Base-by-base conservation (phyloP, 345 rosid genomes). In the Brassica nigra region DNA sequence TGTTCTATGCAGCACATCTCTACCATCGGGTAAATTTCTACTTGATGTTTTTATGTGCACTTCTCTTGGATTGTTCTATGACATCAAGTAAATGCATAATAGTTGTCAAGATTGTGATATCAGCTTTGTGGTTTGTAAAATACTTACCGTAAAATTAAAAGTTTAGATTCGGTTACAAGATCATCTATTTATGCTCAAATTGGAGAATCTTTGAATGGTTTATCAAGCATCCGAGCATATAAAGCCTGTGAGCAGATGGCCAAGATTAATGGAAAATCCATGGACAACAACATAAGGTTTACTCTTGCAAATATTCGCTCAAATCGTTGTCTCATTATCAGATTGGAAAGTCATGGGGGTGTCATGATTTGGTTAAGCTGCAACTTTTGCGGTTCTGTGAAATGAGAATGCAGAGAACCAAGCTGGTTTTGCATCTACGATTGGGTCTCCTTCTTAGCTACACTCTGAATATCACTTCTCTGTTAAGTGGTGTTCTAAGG, bases 371-470 rank as follows among this genome's bases (percentile, higher is more conserved):
- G 93, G 97, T 80, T 91, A 76, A 91, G 27, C 91, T 34, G 97
- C 97, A 66, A 91, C 97, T 5, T 90, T 91, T 66, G 96, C 98
- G 20, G 97, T 93, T 76, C 82, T 89, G 86, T 89, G 87, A 81
- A 91, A 87, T 74, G 92, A 88, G 62, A 90, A 71, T 80, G 78
- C 90, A 34, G 91, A 86, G 55, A 83, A 92, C 79, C 90, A 82
- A 77, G 89, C 87, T 68, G 85, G 78, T 65, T 92, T 78, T 87
- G 92, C 98, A 55, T 91, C 99, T 28, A 85, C 88, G 39, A 93
- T 95, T 95, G 99, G 99, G 99, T 81, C 85, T 95, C 55, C 98
- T 95, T 77, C 94, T 95, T 71, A 93, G 92, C 71, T 93, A 91
- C 83, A 88, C 97, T 62, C 86, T 95, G 78, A 93, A 91, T 71